Evolutionary conservation across 2,329 filamentous ascomycete species (phyloP), one percentile per base, ranked within the genome.

Genomic region (Phyllosticta citrichinensis): DNA sequence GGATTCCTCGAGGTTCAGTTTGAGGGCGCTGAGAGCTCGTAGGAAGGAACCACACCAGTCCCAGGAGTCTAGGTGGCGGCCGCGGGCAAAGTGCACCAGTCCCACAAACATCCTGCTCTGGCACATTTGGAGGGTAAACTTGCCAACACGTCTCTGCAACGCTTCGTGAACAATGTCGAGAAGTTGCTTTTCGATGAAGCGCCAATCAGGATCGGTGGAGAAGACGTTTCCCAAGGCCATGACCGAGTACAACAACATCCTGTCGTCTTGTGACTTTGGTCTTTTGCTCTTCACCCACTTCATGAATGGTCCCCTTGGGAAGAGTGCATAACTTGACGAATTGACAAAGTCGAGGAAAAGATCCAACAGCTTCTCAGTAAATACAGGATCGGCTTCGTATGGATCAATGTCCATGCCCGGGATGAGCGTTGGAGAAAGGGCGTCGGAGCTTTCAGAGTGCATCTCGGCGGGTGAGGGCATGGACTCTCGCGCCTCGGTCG

Each of bases 91-190:
- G 65, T 85, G 83, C 72, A 87, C 88, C 6, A 89, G 73, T 20
- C 83, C 81, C 50, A 91, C 77, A 17, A 89, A 76, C n/a, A 90
- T 74, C 59, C 85, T 81, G 55, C 81, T 82, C 69, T 90, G 87
- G 12, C 86, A 83, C 53, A 89, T 74, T 65, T 89, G 84, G 56
- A 91, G 71, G 61, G 76, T 82, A 62, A 83, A 79, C 8, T 69
- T 75, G 20, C 82, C 79, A 62, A 79, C 76, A 33, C 76, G 76
- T 30, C 27, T 17, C 10, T 61, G 55, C 58, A 61, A 10, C 9
- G 40, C 58, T 22, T 25, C 17, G 19, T 56, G 55, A 35, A 53
- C 55, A 50, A 61, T 61, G n/a, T 55, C 55, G 22, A 57, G 24
- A 8, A 61, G 30, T 22, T 47, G 33, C 22, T 50, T 47, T 50